A percentile compares a stretch with the other conserved stretches of the same genome.
phyloP scores from a whole-genome alignment of 495 filamentous ascomycete genomes.

The Friedmanniomyces simplex region DNA sequence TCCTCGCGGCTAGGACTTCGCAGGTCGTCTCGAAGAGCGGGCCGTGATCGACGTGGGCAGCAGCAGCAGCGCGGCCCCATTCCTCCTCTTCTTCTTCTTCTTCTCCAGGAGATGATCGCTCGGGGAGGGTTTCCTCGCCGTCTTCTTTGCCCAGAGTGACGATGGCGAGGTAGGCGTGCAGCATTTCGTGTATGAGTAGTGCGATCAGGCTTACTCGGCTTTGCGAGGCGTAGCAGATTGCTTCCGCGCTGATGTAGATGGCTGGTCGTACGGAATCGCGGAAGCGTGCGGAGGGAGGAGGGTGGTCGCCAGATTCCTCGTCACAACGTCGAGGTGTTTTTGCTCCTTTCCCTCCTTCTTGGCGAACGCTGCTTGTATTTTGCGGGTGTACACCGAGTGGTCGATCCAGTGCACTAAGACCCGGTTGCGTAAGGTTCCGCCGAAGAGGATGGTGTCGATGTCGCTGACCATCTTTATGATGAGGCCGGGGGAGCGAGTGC shows the following conservation, averaged over 20 bases:
- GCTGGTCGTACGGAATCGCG: background rate
- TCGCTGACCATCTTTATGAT: constrained; percentile 3
- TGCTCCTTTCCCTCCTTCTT: background rate
- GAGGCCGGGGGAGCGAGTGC: background rate
- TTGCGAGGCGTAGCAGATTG: background rate
- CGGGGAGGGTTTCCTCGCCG: background rate
- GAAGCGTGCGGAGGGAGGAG: background rate
- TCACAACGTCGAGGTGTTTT: background rate
- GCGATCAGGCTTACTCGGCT: background rate
- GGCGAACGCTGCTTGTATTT: background rate
- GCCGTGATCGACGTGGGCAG: background rate
- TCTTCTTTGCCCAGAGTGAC: background rate
- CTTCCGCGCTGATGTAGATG: constrained; percentile 3
- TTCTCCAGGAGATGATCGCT: background rate
- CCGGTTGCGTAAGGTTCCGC: background rate
- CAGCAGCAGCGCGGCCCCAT: background rate
- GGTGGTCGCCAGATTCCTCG: background rate
- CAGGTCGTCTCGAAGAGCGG: background rate
- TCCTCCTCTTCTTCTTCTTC: background rate
- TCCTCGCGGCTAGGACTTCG: background rate
- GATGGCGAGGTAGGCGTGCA: constrained; percentile 3
- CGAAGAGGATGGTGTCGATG: constrained; percentile 3
- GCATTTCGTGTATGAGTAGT: background rate
- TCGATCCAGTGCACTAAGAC: constrained; percentile 5
- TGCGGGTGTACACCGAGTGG: background rate